phyloP scores from a whole-genome alignment of 441 rosid genomes.

The Adansonia rubrostipa region DNA sequence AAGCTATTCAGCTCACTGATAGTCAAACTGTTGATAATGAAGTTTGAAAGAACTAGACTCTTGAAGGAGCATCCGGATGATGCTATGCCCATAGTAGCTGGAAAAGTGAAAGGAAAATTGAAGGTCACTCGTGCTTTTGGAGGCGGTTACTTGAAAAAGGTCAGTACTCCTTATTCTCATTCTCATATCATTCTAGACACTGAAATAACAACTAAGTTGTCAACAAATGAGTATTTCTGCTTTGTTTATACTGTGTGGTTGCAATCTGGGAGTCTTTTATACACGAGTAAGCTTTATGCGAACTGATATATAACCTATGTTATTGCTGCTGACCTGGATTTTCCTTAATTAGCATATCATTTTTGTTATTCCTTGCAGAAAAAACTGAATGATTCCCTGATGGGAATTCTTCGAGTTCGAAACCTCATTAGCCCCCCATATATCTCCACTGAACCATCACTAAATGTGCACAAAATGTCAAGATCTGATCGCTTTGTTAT shows the following conservation, averaged over 20 bases:
- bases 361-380: conserved; percentile 48
- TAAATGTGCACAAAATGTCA: conserved; percentile 65
- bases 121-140: conserved; percentile 93
- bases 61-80: conserved; percentile 83
- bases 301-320: neutral
- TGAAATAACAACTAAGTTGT: neutral
- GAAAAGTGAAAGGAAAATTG: conserved; percentile 88
- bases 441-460: conserved; percentile 73
- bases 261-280: neutral
- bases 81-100: conserved; percentile 58
- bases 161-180: conserved; percentile 26
- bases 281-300: neutral
- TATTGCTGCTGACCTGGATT: neutral
- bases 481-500: conserved; percentile 78
- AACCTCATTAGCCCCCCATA: conserved; percentile 89
- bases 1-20: conserved; percentile 84
- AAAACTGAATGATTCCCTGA: conserved; percentile 79
- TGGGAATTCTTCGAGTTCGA: conserved; percentile 89
- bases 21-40: conserved; percentile 87
- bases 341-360: too few species aligned
- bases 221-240: neutral
- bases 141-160: conserved; percentile 93
- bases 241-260: neutral
- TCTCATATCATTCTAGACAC: neutral
- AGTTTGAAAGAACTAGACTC: conserved; percentile 58